Conservation (phyloP, 148 eudicot species). For the Chenopodium formosanum region DNA sequence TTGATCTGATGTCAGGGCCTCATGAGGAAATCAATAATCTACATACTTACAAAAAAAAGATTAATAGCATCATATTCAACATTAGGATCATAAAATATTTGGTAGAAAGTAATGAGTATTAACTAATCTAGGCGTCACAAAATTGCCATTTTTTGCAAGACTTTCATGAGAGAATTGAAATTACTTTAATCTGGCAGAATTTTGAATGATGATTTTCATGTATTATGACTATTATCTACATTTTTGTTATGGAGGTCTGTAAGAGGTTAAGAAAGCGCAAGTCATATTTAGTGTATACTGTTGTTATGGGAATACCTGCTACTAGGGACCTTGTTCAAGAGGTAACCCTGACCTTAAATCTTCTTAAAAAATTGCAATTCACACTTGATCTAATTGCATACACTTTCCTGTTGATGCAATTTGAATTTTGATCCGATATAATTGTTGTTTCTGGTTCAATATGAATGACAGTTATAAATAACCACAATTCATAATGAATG, state of each 20-base stretch:
- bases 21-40: too few relatives aligned
- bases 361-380: not conserved
- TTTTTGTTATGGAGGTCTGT: conserved; percentile 78
- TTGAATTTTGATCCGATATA: not conserved
- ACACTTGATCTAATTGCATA: not conserved
- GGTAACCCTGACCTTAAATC: conserved; percentile 35
- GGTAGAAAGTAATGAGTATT: too few relatives aligned
- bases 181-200: not conserved
- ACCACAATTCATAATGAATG: too few relatives aligned
- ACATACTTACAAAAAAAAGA: too few relatives aligned
- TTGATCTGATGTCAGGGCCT: too few relatives aligned
- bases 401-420: not conserved
- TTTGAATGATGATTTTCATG: not conserved
- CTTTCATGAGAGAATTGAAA: not conserved
- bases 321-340: conserved; percentile 80
- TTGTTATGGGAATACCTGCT: conserved; percentile 82
- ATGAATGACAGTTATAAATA: not conserved
- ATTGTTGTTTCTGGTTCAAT: not conserved
- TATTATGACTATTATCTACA: conserved; percentile 27
- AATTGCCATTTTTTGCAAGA: too few relatives aligned
- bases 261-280: conserved; percentile 72
- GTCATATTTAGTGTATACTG: conserved; percentile 70
- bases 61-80: too few relatives aligned
- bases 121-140: too few relatives aligned
- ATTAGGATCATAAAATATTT: too few relatives aligned